Evolutionary conservation across 2,329 filamentous ascomycete genomes (phyloP).

Genomic region (Paecilomyces variotii): DNA sequence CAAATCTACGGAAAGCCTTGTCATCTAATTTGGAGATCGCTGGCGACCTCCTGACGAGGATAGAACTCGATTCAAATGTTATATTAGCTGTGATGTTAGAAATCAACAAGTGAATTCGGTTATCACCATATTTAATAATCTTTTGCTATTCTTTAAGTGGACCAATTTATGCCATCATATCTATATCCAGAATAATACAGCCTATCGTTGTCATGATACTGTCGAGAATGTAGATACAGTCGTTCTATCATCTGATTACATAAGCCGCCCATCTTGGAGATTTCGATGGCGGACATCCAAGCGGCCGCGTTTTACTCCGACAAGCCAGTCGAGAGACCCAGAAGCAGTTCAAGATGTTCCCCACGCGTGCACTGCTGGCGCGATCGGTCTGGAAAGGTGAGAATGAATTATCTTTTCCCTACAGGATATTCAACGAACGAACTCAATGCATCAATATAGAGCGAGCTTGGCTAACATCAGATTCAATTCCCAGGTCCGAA

Average conservation of each 20-base stretch:
- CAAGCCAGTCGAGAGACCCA: not conserved
- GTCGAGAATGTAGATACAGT: too few relatives aligned
- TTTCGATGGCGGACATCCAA: not conserved
- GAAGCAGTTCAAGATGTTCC: constrained; percentile 49
- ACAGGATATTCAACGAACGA: not conserved
- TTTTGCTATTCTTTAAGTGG: not conserved
- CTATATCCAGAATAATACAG: too few relatives aligned
- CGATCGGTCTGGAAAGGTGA: constrained; percentile 86
- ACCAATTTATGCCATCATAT: too few relatives aligned
- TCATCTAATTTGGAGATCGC: constrained; percentile 4
- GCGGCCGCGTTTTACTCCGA: not conserved
- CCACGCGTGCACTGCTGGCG: constrained; percentile 59
- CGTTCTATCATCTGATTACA: not conserved
- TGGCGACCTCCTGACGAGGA: constrained; percentile 1
- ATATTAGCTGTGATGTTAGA: not conserved
- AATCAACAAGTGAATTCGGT: not conserved
- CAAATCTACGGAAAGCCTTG: constrained; percentile 1
- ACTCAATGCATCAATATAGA: not conserved
- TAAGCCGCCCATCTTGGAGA: not conserved
- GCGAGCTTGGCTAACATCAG: not conserved
- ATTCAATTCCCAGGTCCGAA: constrained; percentile 50
- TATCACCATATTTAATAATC: not conserved
- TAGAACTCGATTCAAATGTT: not conserved
- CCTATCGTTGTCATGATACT: too few relatives aligned
- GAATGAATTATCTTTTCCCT: constrained; percentile 6